Evolutionary conservation across 83 land plant species (phyloP).

Genomic region (Diphasiastrum complanatum): DNA sequence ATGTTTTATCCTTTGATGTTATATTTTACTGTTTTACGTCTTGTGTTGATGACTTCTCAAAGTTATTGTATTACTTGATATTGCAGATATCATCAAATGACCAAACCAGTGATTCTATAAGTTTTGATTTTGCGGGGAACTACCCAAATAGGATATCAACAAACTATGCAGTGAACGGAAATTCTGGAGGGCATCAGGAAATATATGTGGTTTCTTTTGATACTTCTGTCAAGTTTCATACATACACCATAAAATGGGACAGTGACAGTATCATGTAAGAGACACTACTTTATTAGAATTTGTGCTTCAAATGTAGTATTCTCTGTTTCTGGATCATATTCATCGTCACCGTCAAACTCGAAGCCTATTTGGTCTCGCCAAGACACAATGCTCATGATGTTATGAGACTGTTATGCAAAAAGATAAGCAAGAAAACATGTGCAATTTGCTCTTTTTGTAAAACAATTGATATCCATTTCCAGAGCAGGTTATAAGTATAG

Average conservation of each 20-base stretch:
- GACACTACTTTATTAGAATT: background rate
- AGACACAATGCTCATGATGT: too few species aligned
- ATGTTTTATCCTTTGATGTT: too few species aligned
- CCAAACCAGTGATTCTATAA: conserved; percentile 15
- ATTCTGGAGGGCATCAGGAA: conserved; percentile 12
- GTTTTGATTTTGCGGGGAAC: conserved; percentile 31
- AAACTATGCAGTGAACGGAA: conserved; percentile 23
- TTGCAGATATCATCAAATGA: conserved; percentile 35
- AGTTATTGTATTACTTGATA: too few species aligned
- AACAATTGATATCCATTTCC: too few species aligned
- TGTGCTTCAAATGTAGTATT: background rate
- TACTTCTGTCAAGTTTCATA: conserved; percentile 23
- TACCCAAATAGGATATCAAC: conserved; percentile 24
- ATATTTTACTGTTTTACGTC: too few species aligned
- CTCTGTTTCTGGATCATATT: conserved; percentile 2
- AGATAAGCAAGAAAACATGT: too few species aligned
- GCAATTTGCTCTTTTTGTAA: too few species aligned
- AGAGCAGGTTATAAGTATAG: too few species aligned
- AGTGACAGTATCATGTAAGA: conserved; percentile 19
- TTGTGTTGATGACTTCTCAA: too few species aligned
- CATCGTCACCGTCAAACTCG: too few species aligned
- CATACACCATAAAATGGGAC: conserved; percentile 39
- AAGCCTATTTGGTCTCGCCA: too few species aligned
- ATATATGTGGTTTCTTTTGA: conserved; percentile 24
- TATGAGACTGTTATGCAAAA: too few species aligned